A percentile compares a stretch with the other conserved stretches of the same genome.
Evolutionary conservation across 306 rosid genomes (phyloP).

Genomic region (Adenanthera pavonina): DNA sequence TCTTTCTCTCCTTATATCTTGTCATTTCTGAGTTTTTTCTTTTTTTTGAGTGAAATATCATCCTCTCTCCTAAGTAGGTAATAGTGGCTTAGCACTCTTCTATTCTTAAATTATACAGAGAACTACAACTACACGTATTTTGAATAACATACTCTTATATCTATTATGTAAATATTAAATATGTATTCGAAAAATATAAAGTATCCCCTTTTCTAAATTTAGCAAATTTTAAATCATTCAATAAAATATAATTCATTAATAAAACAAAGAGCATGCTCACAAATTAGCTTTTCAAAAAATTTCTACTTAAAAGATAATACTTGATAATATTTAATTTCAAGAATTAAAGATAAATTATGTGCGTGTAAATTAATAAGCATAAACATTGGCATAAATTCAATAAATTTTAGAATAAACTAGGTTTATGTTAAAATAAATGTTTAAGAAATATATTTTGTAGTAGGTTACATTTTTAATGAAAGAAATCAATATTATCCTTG

Average conservation of each 20-base stretch:
- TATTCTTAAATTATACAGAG: no score
- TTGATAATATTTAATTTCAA: background rate
- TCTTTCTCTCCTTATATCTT: slow-evolving; percentile 8
- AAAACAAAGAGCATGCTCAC: background rate
- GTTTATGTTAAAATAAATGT: no score
- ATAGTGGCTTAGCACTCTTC: background rate
- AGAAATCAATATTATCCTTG: background rate
- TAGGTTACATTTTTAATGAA: no score
- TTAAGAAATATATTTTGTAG: no score
- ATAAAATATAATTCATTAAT: background rate
- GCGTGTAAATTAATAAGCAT: background rate
- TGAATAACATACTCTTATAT: background rate
- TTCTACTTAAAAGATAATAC: background rate
- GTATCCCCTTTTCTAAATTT: background rate
- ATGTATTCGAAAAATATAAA: no score
- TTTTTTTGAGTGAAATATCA: background rate
- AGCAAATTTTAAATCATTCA: background rate
- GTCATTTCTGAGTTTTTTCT: slow-evolving; percentile 4
- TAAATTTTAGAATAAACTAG: background rate
- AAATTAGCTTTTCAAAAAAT: background rate
- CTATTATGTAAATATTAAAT: background rate
- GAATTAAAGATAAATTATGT: background rate
- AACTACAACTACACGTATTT: background rate
- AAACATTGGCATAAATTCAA: background rate
- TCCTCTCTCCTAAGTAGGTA: background rate